Evolutionary conservation across 2,329 filamentous ascomycete genomes (phyloP), one percentile per base, ranked within the genome.

Genomic region (Rhinocladiella similis): DNA sequence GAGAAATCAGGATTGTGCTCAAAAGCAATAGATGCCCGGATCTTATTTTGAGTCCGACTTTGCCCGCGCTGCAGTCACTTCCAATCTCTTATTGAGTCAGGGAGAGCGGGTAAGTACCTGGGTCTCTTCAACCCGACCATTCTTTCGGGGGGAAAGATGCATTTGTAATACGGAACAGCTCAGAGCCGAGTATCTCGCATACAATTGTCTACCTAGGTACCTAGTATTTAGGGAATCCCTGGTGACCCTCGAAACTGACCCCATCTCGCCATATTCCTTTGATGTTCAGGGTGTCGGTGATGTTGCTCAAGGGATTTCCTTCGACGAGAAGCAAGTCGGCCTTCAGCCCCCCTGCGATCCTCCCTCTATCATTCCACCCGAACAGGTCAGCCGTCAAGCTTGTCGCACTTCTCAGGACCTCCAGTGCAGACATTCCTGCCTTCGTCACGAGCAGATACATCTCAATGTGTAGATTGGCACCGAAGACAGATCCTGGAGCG

Each of bases 331-430:
- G 14, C 22, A 61, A 41, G 42, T 58, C 55, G 12, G 55, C 59
- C 38, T 54, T 58, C 29, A 54, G 47, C 1, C 59, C 59, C 14
- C 43, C 20, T 13, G 43, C 52, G 46, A 69, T 63, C 13, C 54
- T 38, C 14, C 67, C 67, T 35, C 67, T 51, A 54, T 69, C 66
- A 10, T 43, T 22, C 46, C 63, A 65, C 10, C 61, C 57, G 55
- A 64, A 67, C 43, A 29, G 41, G 33, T 50, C 53, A 1, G 67
- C 66, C 3, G 66, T 55, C 13, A 62, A n/a, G 33, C 7, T 50
- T 0, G 67, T 69, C 5, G 63, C 65, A 10, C 65, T 58, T 14
- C 53, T 53, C 33, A 68, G 53, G 1, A 56, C 67, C 39, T 68
- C 66, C 2, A 52, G 22, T 5, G 52, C 42, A 25, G 60, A 58